Percentiles rank a stretch among this genome's conserved stretches.
phyloP scores from a whole-genome alignment of 2,329 filamentous ascomycete genomes.

The Botrytis aclada region DNA sequence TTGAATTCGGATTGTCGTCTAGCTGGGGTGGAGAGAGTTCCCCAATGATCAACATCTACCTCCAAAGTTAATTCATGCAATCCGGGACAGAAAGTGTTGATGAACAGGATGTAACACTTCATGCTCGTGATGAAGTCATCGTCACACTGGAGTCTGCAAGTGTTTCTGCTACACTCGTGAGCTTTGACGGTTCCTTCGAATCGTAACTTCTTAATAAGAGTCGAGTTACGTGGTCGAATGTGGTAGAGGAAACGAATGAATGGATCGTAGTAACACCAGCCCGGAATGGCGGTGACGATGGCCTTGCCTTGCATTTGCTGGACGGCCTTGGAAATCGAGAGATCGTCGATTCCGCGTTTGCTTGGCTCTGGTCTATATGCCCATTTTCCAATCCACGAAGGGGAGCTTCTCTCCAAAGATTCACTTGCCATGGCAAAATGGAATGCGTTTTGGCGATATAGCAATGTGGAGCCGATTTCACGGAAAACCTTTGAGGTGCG shows the following conservation, averaged over 20 bases:
- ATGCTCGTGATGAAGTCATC: not conserved
- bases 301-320: not conserved
- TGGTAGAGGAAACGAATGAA: not conserved
- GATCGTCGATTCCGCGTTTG: no score
- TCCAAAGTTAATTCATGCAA: not conserved
- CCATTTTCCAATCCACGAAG: not conserved
- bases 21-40: no score
- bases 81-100: not conserved
- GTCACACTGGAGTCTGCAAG: not conserved
- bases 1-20: not conserved
- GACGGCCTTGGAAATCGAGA: not conserved
- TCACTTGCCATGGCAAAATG: not conserved
- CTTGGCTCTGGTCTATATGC: not conserved
- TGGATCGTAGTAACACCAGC: not conserved
- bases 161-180: not conserved
- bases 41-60: not conserved
- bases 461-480: not conserved
- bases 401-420: not conserved
- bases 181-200: not conserved
- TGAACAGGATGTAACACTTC: not conserved
- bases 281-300: not conserved
- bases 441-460: not conserved
- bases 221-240: not conserved
- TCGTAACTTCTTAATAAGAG: not conserved
- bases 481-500: not conserved